Evolutionary conservation across 2,329 filamentous ascomycete genomes (phyloP).

Genomic region (Emergomyces pasteurianus): DNA sequence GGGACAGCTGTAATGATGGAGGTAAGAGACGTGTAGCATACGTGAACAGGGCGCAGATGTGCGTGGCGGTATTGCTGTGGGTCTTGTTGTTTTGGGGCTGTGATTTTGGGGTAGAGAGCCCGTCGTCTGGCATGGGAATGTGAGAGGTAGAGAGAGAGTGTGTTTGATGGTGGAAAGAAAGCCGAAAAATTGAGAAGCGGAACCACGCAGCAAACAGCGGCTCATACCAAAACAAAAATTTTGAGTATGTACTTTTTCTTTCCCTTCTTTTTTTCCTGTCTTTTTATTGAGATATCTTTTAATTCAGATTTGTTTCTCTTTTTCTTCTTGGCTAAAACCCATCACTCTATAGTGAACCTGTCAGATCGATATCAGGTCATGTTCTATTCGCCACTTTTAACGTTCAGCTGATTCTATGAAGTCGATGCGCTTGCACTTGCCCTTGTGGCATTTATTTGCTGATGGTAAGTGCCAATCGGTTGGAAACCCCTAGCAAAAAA

Average conservation of each 20-base stretch:
- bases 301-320: background rate
- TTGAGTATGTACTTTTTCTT: background rate
- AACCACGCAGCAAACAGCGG: too few species aligned
- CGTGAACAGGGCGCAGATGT: too few species aligned
- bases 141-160: too few species aligned
- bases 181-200: too few species aligned
- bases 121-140: too few species aligned
- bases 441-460: constrained; percentile 22
- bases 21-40: too few species aligned
- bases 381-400: background rate
- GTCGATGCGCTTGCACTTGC: constrained; percentile 11
- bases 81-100: too few species aligned
- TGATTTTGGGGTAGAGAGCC: too few species aligned
- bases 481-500: constrained; percentile 31
- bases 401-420: constrained; percentile 1
- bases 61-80: too few species aligned
- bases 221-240: background rate
- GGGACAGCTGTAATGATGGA: too few species aligned
- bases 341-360: background rate
- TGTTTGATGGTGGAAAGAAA: too few species aligned
- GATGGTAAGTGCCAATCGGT: constrained; percentile 37
- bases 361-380: background rate
- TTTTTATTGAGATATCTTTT: background rate
- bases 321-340: background rate
- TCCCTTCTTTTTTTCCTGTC: background rate